Evolutionary conservation across 371 early-diverging fungal species (phyloP), one percentile per base, ranked within the genome.

Genomic region (Mucor irregularis): DNA sequence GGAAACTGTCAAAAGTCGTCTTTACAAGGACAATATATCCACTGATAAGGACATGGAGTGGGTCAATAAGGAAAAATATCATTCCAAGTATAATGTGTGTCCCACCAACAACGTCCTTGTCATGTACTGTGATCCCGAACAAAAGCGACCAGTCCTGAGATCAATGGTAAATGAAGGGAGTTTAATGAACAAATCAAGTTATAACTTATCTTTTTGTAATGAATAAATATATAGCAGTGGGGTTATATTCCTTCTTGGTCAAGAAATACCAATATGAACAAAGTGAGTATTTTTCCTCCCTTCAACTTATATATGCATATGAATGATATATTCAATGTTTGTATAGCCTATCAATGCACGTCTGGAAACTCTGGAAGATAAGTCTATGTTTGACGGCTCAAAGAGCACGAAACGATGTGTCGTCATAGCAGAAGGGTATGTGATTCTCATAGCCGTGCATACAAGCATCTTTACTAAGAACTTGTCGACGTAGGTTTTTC

Each of bases 381-480:
- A 57, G 14, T 56, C 82, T 16, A 71, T 87, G 68, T 91, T 87
- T 76, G 71, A 63, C 25, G 51, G 61, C 16, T 71, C 81, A 5
- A 85, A 85, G 55, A 73, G 86, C 31, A 48, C 68, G 17, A 74
- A 77, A 31, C 80, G 90, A 4, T 91, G 91, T 61, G 73, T 88
- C 29, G 73, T 90, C 8, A 66, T 84, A 39, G 85, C 82, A 33
- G 84, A 91, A 61, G 87, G 88, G 85, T 83, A 69, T 46, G 30
- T 39, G 11, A 40, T 31, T 30, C 10, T 10, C 13, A 19, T 40
- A 44, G 28, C 19, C 16, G 0, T 21, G 5, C 5, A 16, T 17
- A 39, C 11, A 17, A 10, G 11, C 6, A 16, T 9, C n/a, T 47
- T 33, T 38, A 51, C 10, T 3, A 33, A 17, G 42, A 6, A n/a